Evolutionary conservation across 1,284 basidiomycete genomes (phyloP).

Genomic region (Cutaneotrichosporon dermatis): DNA sequence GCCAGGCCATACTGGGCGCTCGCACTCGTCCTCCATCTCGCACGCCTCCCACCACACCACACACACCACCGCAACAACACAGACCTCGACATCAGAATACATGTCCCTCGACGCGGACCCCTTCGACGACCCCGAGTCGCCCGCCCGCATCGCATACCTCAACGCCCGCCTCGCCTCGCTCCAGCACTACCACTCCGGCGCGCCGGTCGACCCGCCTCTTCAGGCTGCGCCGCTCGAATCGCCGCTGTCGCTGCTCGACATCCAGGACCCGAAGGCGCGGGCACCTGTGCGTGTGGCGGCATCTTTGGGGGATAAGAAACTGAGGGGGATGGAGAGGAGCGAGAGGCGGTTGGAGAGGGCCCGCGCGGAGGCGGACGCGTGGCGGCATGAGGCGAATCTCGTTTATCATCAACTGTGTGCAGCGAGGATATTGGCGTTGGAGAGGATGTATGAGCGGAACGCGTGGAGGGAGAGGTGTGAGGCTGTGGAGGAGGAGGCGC

Average conservation of each 20-base stretch:
- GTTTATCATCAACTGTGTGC: slow-evolving; percentile 2
- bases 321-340: background rate
- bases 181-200: no score
- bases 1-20: background rate
- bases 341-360: background rate
- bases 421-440: background rate
- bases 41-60: no score
- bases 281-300: slow-evolving; percentile 1
- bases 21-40: background rate
- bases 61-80: background rate
- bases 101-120: slow-evolving; percentile 2
- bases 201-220: no score
- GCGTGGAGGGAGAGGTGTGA: slow-evolving; percentile 1
- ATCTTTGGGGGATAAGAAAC: background rate
- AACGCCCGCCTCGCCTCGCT: background rate
- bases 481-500: background rate
- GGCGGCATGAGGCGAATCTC: slow-evolving; percentile 1
- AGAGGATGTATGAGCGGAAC: slow-evolving; percentile 2
- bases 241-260: slow-evolving; percentile 1
- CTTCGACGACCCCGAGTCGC: slow-evolving; percentile 2
- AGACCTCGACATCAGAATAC: background rate
- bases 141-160: background rate
- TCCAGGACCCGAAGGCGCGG: slow-evolving; percentile 3
- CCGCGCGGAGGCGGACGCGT: background rate
- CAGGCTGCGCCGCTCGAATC: no score